Base-by-base conservation (phyloP, 805 yeast species). In the Wickerhamiella dianesei region DNA sequence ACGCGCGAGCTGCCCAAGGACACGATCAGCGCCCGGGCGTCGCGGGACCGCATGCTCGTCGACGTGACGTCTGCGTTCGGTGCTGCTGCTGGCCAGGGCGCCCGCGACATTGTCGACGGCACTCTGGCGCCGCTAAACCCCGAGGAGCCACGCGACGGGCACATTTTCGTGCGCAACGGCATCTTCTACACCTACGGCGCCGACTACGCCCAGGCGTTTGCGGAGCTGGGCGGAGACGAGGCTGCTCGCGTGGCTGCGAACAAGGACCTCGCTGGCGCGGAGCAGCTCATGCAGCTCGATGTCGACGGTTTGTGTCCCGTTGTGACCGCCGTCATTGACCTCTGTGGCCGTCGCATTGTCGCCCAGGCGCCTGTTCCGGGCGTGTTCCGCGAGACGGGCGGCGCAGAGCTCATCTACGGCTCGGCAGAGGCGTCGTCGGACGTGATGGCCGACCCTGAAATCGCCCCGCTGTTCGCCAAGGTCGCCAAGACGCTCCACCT, bases 341-440 rank as follows among this genome's bases (percentile, higher is more conserved):
- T 76, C 66, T 78, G 83, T 59, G 98, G 97, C 51, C 80, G 77
- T 57, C 76, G 97, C 63, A 70, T 89, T 35, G 73, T 89, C 36
- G 85, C 94, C 62, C 97, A 89, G 68, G 84, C 95, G 13, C 95
- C 96, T 12, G 94, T 89, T 40, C 98, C 98, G 14, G 97, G 97
- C 50, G 76, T 82, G 48, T 80, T 82, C 63, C 69, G 75, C 46
- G 64, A 64, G 49, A 55, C 64, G 8, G 65, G 67, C 57, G 49
- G 46, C 32, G 64, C 70, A 48, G 76, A 74, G 58, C 82, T 86
- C 44, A 72, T 70, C 8, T 85, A 88, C 59, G 97, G 97, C 46
- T 72, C 70, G 44, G 76, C 80, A 41, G 86, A 82, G 49, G 82
- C 74, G 48, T 69, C 67, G 16, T 65, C 70, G 13, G 64, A 66